Base-by-base conservation (phyloP, 768 basidiomycete species). In the Collybia nuda region DNA sequence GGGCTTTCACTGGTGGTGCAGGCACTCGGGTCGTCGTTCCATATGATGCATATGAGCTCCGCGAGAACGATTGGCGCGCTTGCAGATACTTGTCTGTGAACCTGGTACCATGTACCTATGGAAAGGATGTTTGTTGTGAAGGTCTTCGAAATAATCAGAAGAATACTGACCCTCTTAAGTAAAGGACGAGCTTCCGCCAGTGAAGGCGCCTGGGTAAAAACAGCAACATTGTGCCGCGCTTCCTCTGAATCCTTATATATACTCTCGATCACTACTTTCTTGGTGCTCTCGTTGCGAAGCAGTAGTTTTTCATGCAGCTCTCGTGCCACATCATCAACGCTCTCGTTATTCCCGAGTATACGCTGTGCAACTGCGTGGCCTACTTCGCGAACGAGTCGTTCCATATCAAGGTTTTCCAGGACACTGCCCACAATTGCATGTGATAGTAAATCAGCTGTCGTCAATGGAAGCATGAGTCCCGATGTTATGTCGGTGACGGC, bases 341-440 rank as follows among this genome's bases (percentile, higher is more conserved):
- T 94, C 67, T 97, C 90, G 67, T 96, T 89, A 56, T 93, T 91
- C 18, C 91, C 90, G 8, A 93, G 80, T 66, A 98, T 93, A 45
- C 95, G 82, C 59, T 91, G 84, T 6, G 94, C 93, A 6, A 98
- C 94, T 7, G 93, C 93, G 51, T 88, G 80, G 15, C 96, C 96
- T 43, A 98, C 94, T 70, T 98, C 96, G 32, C 85, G 84, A 50
- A 98, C 93, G 35, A 98, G 79, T 24, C 93, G 83, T 62, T 98
- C 96, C 96, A 98, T 96, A 67, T 98, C 96, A 52, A 98, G 84
- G 62, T 98, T 97, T 73, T 98, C 96, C 23, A 98, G 78, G 38
- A 98, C 95, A 66, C 91, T 92, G 28, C 94, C 96, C 49, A 95
- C 93, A 51, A 98, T 98, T 24, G 96, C 96, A 62, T 96, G 93